Evolutionary conservation across 495 filamentous ascomycete genomes (phyloP), one percentile per base, ranked within the genome.

Genomic region (Podospora appendiculata): DNA sequence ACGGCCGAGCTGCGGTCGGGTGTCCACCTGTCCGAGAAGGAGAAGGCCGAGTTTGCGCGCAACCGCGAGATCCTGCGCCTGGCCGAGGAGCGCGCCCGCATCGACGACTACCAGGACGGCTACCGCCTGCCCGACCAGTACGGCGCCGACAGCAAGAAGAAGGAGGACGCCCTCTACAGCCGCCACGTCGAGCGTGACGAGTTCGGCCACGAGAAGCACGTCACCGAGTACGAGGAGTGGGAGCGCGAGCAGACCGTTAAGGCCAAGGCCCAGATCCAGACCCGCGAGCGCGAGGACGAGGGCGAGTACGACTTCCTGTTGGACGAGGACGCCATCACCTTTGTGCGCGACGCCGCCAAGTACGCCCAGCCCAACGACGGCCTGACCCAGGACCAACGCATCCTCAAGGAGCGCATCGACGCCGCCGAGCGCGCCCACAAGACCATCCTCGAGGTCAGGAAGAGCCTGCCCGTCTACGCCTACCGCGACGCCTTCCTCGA

Each of bases 191-290:
- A 96, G 51, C 81, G 82, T 44, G 90, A 95, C 47, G 88, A 95
- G 57, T 80, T 83, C 44, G 91, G 91, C 25, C 83, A 92, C 59
- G 93, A 97, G 66, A 82, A 85, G 57, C 95, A 88, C 59, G 77
- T 96, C 46, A 96, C 93, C 0, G 93, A 98, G 65, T 89, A 95
- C 57, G 89, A 97, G 52, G 89, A 96, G 65, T 97, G 90, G 91
- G 93, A 98, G 67, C 67, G 83, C 43, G 90, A 96, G 66, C 93
- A 97, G 66, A 84, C 86, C 6, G 79, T 86, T 56, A 94, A 94
- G 67, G 93, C 89, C 2, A 90, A 90, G 59, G 84, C 90, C 6
- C 92, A 96, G 64, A 88, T 96, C 53, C 75, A 82, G 48, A 77
- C 82, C 50, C 64, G 69, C 0, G 88, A 92, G 62, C 78, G 87